Evolutionary conservation across 768 basidiomycete genomes (phyloP).

Genomic region (Amanita subjunquillea): DNA sequence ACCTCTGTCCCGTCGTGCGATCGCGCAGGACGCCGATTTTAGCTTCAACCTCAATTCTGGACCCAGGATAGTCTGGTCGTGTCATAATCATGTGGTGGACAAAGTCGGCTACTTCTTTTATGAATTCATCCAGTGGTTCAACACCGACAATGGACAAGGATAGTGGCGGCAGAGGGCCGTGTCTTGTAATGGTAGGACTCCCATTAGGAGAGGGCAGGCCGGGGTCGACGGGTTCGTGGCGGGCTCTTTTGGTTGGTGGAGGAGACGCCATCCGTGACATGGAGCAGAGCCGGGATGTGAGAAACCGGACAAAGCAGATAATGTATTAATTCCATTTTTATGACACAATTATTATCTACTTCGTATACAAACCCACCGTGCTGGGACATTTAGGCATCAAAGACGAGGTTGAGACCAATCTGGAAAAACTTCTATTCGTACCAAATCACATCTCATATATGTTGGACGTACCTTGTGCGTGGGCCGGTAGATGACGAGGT

Average conservation of each 20-base stretch:
- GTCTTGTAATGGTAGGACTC: not conserved
- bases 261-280: not conserved
- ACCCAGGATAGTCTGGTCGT: constrained; percentile 37
- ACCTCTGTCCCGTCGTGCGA: constrained; percentile 38
- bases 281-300: not conserved
- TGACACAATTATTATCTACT: constrained; percentile 5
- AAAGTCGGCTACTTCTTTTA: constrained; percentile 86
- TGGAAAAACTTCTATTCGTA: constrained; percentile 12
- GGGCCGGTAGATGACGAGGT: constrained; percentile 41
- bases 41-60: constrained; percentile 80
- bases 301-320: not conserved
- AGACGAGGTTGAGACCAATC: constrained; percentile 67
- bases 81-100: constrained; percentile 60
- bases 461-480: constrained; percentile 57
- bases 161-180: constrained; percentile 42
- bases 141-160: constrained; percentile 79
- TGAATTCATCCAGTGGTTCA: constrained; percentile 90
- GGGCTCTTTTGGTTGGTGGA: not conserved
- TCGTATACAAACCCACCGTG: not conserved
- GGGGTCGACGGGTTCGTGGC: not conserved
- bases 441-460: not conserved
- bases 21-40: constrained; percentile 77
- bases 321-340: not conserved
- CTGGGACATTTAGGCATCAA: constrained; percentile 50
- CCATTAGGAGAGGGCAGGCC: not conserved